Base-by-base conservation (phyloP, 164 flowering plant genomes). In the Akebia trifoliata region DNA sequence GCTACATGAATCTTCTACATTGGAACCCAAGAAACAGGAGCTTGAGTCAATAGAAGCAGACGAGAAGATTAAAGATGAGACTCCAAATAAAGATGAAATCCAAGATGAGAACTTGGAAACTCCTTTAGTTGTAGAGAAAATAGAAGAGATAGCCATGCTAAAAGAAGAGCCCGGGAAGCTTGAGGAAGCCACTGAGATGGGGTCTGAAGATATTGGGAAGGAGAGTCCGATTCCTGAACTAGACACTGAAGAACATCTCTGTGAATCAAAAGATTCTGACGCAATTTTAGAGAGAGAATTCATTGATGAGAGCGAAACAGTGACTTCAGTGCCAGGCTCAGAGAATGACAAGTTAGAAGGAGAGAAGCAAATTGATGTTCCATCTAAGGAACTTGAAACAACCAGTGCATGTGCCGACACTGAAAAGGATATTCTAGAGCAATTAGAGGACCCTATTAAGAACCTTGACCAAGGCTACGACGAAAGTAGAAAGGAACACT, bases 401-500 rank as follows among this genome's bases (percentile, higher is more conserved):
- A 6, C 25, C 4, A 29, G 20, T 29, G 46, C 47, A 56, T 39
- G 48, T 39, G 48, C 32, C 15, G 48, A 55, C 15, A 31, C 8
- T 28, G 64, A 54, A 54, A 54, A 57, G 44, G 54, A 36, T 39
- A 34, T 46, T 38, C 22, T 32, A 1, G 71, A 63, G n/a, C 22
- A 62, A 60, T 9, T 39, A 12, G 65, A 62, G 15, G 22, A 25
- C 28, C 39, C 36, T 14, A 22, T 31, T 24, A 11, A 45, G 18
- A 40, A 39, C 8, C 39, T 57, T 40, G 69, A 50, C 32, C 52
- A 51, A 8, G 56, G 44, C 38, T 29, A 43, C 25, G 46, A 53
- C 11, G 69, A 57, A 45, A 29, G 32, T 39, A 28, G 11, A 46
- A n/a, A 15, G 15, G 42, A 9, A 12, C 0, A 22, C 26, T 21